phyloP scores from a whole-genome alignment of 495 filamentous ascomycete species.

The Saxophila tyrrhenica region DNA sequence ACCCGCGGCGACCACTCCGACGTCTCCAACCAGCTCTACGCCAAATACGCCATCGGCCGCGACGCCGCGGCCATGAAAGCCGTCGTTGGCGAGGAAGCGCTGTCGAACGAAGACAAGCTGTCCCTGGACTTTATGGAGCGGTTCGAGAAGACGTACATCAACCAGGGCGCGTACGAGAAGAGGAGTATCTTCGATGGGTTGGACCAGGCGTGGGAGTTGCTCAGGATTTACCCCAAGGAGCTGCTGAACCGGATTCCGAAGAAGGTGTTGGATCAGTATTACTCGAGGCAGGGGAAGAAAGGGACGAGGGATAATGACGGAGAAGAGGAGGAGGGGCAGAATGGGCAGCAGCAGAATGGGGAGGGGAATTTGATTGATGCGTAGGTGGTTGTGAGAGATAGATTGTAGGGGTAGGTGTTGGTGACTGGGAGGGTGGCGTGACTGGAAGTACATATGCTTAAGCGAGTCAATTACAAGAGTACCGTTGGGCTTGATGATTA shows the following conservation, averaged over 20 bases:
- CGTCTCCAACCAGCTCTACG: slow-evolving; percentile 98
- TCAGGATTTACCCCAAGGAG: slow-evolving; percentile 94
- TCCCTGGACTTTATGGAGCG: slow-evolving; percentile 97
- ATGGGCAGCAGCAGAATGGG: slow-evolving; percentile 22
- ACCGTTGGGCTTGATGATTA: too few relatives aligned
- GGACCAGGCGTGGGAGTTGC: slow-evolving; percentile 89
- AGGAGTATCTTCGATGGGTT: slow-evolving; percentile 83
- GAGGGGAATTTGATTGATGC: slow-evolving; percentile 35
- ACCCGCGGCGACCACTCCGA: slow-evolving; percentile 94
- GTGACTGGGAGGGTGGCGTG: too few relatives aligned
- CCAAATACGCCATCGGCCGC: slow-evolving; percentile 98
- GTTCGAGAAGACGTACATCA: slow-evolving; percentile 89
- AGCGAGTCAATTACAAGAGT: too few relatives aligned
- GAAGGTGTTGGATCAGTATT: slow-evolving; percentile 87
- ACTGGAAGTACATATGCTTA: too few relatives aligned
- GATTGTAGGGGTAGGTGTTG: neutral
- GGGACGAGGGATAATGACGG: slow-evolving; percentile 61
- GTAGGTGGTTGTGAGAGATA: neutral
- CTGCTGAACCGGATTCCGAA: slow-evolving; percentile 93
- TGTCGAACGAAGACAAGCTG: slow-evolving; percentile 92
- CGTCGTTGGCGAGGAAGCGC: slow-evolving; percentile 93
- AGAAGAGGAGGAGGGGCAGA: slow-evolving; percentile 41
- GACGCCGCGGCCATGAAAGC: slow-evolving; percentile 99
- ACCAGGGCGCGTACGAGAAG: slow-evolving; percentile 81
- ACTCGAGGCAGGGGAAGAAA: slow-evolving; percentile 52